Base-by-base conservation (phyloP, 2,329 filamentous ascomycete genomes). In the Aspergillus ustus region DNA sequence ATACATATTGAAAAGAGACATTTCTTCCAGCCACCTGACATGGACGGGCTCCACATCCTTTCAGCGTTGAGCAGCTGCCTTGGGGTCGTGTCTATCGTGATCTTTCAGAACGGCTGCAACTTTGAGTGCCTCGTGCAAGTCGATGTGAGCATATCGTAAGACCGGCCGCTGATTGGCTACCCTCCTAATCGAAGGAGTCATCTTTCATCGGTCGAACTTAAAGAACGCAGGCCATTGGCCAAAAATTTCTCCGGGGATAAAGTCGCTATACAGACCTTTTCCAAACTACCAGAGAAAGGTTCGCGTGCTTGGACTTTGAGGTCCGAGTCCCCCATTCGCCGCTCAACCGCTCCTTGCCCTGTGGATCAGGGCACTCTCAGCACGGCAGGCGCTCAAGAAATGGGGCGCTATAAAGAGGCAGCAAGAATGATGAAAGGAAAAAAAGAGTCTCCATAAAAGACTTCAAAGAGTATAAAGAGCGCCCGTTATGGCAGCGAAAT, bases 171-270 rank as follows among this genome's bases (percentile, higher is more conserved):
- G 55, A 58, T 58, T 58, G 55, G 55, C 43, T 58, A 49, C 34
- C 55, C 46, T 58, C 7, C 37, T 43, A 44, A 34, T 52, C 25
- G 46, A 45, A 57, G 50, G 48, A 52, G 55, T 37, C 8, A 51
- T 45, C 46, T 50, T 57, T 58, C 55, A 58, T 58, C 55, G 55
- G 55, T 58, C 37, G 17, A 52, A 58, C n/a, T 50, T 58, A 44
- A 52, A n/a, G 34, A 19, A 15, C 55, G 48, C 25, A 44, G 48
- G 55, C 45, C 37, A 58, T 58, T 58, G 55, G 55, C 40, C 55
- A 46, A 45, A 52, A 44, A 50, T 31, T 58, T 31, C 20, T 25
- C 25, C 55, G 34, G 55, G 55, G 1, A 52, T 52, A 51, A 49
- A 40, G 46, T 29, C 51, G 46, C 55, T 58, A 58, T 58, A 58